A percentile compares a stretch with the other conserved stretches of the same genome.
Evolutionary conservation across 2,329 filamentous ascomycete genomes (phyloP).

Genomic region (Rhinocladiella mackenziei): DNA sequence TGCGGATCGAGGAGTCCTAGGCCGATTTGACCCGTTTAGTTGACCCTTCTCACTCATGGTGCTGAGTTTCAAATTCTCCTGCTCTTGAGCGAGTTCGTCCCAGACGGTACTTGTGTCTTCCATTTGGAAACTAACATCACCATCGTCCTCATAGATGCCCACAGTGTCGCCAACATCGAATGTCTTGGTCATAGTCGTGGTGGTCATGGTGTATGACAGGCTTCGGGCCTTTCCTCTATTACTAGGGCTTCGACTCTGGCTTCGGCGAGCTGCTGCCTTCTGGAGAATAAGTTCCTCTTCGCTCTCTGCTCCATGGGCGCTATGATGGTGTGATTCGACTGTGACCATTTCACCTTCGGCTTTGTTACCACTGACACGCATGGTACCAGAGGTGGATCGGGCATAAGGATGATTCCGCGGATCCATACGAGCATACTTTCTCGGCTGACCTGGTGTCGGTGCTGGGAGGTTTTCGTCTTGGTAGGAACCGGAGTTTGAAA

Average conservation of each 20-base stretch:
- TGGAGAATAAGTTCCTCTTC: constrained; percentile 81
- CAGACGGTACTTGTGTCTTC: constrained; percentile 28
- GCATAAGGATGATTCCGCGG: constrained; percentile 69
- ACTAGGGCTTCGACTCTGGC: constrained; percentile 24
- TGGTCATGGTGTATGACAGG: constrained; percentile 30
- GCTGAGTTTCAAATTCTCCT: constrained; percentile 28
- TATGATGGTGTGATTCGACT: constrained; percentile 54
- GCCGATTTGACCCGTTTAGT: constrained; percentile 7
- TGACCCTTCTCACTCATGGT: constrained; percentile 18
- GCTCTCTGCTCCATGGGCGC: constrained; percentile 59
- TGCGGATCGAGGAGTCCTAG: constrained; percentile 23
- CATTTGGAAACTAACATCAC: constrained; percentile 20
- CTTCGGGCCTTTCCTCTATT: constrained; percentile 32
- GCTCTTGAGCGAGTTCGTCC: constrained; percentile 29
- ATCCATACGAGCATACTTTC: constrained; percentile 78
- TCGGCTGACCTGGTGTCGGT: constrained; percentile 90
- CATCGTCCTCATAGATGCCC: constrained; percentile 30
- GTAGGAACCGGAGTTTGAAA: constrained; percentile 49
- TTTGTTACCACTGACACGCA: constrained; percentile 30
- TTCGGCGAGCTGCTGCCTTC: constrained; percentile 59
- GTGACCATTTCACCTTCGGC: constrained; percentile 57
- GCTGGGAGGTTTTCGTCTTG: constrained; percentile 90
- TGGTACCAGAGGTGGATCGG: constrained; percentile 49
- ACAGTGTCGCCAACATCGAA: constrained; percentile 26
- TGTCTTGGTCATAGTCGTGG: constrained; percentile 28